phyloP scores from a whole-genome alignment of 768 basidiomycete genomes.

The Trametes meyenii region DNA sequence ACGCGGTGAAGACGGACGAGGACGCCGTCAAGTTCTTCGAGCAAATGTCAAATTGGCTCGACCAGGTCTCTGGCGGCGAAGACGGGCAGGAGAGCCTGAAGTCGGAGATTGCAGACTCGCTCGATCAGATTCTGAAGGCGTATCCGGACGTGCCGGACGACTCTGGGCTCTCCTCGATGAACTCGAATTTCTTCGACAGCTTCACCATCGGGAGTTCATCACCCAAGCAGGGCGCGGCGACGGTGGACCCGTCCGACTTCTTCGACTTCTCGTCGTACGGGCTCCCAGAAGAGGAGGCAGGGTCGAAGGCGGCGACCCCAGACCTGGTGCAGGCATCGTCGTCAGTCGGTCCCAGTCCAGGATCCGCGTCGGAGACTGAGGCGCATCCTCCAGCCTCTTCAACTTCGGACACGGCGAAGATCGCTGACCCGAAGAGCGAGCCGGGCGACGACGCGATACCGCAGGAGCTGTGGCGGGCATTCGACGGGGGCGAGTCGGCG shows the following conservation, averaged over 20 bases:
- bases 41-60: conserved; percentile 65
- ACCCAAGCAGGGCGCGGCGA: conserved; percentile 38
- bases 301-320: conserved; percentile 72
- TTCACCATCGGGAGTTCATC: conserved; percentile 29
- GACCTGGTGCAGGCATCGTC: conserved; percentile 72
- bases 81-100: conserved; percentile 47
- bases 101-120: conserved; percentile 57
- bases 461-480: conserved; percentile 65
- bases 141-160: conserved; percentile 42
- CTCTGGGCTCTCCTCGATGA: conserved; percentile 31
- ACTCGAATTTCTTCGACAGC: conserved; percentile 35
- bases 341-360: conserved; percentile 71
- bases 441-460: conserved; percentile 57
- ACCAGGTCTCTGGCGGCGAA: conserved; percentile 46
- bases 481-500: conserved; percentile 75
- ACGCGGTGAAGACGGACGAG: conserved; percentile 64
- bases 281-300: conserved; percentile 59
- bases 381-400: conserved; percentile 46
- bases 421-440: conserved; percentile 48
- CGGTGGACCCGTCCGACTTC: conserved; percentile 56
- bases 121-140: conserved; percentile 67
- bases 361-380: conserved; percentile 69
- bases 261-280: conserved; percentile 68
- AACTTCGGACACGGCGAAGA: conserved; percentile 45
- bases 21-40: conserved; percentile 66